Evolutionary conservation across 768 basidiomycete species (phyloP).

Genomic region (Leucocoprinus leucothites): DNA sequence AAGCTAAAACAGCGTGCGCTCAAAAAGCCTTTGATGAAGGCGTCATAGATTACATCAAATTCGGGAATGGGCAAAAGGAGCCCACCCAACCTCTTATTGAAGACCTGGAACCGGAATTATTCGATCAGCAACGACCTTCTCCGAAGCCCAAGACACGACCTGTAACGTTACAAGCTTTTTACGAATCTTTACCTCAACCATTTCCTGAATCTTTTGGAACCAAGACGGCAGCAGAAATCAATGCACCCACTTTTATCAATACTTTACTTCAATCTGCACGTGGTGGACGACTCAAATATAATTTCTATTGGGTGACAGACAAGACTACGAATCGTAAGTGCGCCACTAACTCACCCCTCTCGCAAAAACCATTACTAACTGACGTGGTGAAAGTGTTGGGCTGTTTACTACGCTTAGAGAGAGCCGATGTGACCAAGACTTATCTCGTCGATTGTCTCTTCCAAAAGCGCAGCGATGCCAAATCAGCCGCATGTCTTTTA

Average conservation of each 20-base stretch:
- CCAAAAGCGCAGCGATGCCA: constrained; percentile 60
- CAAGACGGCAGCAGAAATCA: constrained; percentile 45
- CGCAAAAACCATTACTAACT: too few relatives aligned
- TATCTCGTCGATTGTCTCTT: constrained; percentile 67
- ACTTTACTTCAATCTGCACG: constrained; percentile 46
- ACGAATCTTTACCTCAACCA: constrained; percentile 62
- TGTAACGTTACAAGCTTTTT: constrained; percentile 53
- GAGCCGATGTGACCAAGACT: constrained; percentile 45
- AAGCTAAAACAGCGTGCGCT: constrained; percentile 55
- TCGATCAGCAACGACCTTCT: constrained; percentile 6
- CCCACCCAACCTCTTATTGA: constrained; percentile 21
- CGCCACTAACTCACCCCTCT: too few relatives aligned
- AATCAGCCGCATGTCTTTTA: constrained; percentile 60
- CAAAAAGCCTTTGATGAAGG: constrained; percentile 48
- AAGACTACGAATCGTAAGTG: constrained; percentile 42
- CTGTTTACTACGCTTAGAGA: constrained; percentile 56
- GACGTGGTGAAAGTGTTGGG: constrained; percentile 32
- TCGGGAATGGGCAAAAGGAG: constrained; percentile 47
- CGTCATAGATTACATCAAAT: constrained; percentile 55
- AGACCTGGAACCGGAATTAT: not conserved
- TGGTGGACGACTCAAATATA: constrained; percentile 41
- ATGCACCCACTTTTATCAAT: constrained; percentile 54
- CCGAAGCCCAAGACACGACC: not conserved
- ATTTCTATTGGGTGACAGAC: constrained; percentile 42
- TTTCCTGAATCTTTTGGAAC: constrained; percentile 52